Conservation (phyloP, 1,284 basidiomycete species). For the Anthracocystis setariae region DNA sequence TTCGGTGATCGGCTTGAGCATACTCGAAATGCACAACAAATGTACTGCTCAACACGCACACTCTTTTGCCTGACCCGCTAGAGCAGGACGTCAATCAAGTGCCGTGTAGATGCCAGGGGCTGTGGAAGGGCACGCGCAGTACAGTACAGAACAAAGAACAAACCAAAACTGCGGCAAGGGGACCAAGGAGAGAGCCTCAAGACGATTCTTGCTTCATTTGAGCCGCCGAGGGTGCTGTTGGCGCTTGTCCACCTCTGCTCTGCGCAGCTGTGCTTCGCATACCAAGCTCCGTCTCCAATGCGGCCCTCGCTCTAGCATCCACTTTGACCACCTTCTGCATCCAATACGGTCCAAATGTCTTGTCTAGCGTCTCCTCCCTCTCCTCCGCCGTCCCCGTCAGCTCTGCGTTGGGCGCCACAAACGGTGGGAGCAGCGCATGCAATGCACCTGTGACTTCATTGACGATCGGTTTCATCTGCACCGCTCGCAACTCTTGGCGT, state of each 20-base stretch:
- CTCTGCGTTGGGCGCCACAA: constrained; percentile 30
- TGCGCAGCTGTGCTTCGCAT: constrained; percentile 13
- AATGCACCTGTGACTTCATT: constrained; percentile 38
- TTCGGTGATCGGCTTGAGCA: no score
- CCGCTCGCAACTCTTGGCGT: constrained; percentile 12
- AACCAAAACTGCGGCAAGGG: not conserved
- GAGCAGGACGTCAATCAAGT: no score
- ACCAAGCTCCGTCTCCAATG: constrained; percentile 42
- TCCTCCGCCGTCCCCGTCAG: constrained; percentile 23
- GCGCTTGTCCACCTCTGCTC: not conserved
- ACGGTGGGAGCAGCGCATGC: constrained; percentile 42
- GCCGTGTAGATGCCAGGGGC: no score
- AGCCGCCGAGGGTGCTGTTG: not conserved
- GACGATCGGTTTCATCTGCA: constrained; percentile 35
- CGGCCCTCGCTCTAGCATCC: constrained; percentile 35
- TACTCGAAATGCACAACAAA: no score
- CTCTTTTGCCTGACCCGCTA: no score
- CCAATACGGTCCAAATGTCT: constrained; percentile 46
- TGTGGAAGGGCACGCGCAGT: not conserved
- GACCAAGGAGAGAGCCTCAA: not conserved
- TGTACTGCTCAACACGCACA: no score
- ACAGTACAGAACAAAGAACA: constrained; percentile 10
- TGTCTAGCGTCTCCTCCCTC: constrained; percentile 13
- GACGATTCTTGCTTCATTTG: constrained; percentile 17
- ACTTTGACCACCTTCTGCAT: constrained; percentile 23